Evolutionary conservation across 2,329 filamentous ascomycete species (phyloP).

Genomic region (Gaeumannomyces sp.): DNA sequence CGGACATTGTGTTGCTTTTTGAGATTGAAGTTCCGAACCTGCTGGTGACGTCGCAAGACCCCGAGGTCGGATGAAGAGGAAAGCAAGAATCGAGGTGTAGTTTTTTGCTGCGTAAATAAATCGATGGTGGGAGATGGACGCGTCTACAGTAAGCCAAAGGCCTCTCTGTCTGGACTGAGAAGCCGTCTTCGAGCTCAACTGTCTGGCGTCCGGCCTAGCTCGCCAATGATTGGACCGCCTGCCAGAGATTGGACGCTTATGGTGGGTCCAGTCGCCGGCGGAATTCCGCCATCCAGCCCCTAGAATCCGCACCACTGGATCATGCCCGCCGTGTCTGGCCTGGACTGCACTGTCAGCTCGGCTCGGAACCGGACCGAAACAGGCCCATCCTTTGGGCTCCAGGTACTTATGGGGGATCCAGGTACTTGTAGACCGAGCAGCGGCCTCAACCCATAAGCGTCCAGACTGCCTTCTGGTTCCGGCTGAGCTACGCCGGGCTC

Average conservation of each 20-base stretch:
- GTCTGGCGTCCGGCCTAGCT: background rate
- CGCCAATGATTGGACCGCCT: background rate
- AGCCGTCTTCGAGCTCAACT: background rate
- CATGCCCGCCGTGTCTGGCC: no score
- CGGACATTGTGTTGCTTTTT: constrained; percentile 9
- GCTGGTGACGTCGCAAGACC: background rate
- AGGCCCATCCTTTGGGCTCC: background rate
- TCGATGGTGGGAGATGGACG: no score
- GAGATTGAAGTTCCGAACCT: background rate
- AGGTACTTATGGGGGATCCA: no score
- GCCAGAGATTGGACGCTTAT: background rate
- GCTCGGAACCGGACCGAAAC: background rate
- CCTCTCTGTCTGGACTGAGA: background rate
- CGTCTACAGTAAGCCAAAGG: background rate
- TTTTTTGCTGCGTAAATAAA: background rate
- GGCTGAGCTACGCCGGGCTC: no score
- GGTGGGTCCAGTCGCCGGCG: background rate
- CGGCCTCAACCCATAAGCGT: background rate
- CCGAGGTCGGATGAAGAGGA: background rate
- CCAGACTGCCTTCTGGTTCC: background rate
- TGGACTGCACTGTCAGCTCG: background rate
- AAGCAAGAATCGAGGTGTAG: no score
- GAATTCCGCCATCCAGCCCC: background rate
- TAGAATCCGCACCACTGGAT: background rate
- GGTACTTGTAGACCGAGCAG: background rate